Conservation (phyloP, 345 rosid genomes). For the Clausena lansium region DNA sequence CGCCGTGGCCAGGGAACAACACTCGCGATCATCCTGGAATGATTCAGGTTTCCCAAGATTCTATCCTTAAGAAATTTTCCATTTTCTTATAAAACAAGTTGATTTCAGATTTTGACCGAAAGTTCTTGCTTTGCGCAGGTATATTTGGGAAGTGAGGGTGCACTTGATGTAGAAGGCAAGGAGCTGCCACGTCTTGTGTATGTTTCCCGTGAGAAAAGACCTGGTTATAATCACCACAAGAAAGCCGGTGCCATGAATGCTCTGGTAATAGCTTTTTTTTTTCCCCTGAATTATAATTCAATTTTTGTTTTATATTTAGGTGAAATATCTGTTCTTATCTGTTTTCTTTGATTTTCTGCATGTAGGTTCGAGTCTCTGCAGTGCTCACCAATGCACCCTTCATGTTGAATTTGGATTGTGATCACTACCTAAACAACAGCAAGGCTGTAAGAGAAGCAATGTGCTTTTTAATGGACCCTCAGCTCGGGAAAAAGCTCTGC, state of each 20-base stretch:
- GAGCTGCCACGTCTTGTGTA: conserved; percentile 87
- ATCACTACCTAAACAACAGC: conserved; percentile 91
- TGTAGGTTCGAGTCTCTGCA: conserved; percentile 90
- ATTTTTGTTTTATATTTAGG: not conserved
- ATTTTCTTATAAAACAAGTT: not conserved
- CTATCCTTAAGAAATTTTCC: not conserved
- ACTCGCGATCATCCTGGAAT: conserved; percentile 99
- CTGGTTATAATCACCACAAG: conserved; percentile 94
- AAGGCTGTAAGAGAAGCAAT: conserved; percentile 89
- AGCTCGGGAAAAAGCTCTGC: conserved; percentile 93
- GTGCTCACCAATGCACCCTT: conserved; percentile 96
- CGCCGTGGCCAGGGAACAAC: conserved; percentile 99
- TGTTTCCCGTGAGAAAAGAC: conserved; percentile 96
- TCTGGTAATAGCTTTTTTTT: conserved; percentile 43
- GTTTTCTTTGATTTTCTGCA: not conserved
- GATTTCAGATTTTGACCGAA: not conserved
- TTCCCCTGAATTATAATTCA: not conserved
- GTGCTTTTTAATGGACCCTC: conserved; percentile 99
- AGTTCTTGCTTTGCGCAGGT: conserved; percentile 46
- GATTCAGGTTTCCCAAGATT: conserved; percentile 67
- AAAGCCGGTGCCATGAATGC: conserved; percentile 99
- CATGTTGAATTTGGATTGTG: conserved; percentile 90
- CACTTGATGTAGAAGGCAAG: conserved; percentile 87
- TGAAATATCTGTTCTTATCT: not conserved
- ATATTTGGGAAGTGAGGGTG: conserved; percentile 91